Evolutionary conservation across 495 filamentous ascomycete species (phyloP).

Genomic region (Thozetella sp.): DNA sequence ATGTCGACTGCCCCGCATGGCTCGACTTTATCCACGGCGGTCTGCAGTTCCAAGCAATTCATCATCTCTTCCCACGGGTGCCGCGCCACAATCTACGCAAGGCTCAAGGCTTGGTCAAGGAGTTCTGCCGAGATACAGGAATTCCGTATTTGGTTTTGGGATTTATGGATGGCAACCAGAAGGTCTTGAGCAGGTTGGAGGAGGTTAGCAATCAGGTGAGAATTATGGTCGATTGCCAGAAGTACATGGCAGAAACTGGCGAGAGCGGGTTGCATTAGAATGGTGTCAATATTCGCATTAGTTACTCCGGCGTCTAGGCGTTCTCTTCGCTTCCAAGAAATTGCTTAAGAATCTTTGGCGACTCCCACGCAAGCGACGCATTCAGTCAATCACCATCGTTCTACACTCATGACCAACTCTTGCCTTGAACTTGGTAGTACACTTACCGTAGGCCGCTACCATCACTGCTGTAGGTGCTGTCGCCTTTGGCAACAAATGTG

Average conservation of each 20-base stretch:
- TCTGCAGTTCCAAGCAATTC: slow-evolving; percentile 50
- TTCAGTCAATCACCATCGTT: no score
- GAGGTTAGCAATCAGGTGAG: slow-evolving; percentile 43
- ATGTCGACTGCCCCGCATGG: slow-evolving; percentile 50
- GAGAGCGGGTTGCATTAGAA: slow-evolving; percentile 33
- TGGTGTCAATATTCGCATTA: no score
- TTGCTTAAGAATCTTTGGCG: no score
- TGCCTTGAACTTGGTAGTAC: no score
- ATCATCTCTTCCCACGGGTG: slow-evolving; percentile 48
- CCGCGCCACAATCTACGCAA: slow-evolving; percentile 46
- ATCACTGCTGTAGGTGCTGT: no score
- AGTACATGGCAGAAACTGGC: slow-evolving; percentile 43
- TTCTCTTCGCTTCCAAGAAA: no score
- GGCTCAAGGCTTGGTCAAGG: slow-evolving; percentile 38
- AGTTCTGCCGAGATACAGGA: slow-evolving; percentile 43
- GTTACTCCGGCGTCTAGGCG: no score
- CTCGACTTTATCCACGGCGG: slow-evolving; percentile 50
- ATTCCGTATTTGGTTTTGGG: slow-evolving; percentile 42
- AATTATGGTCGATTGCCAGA: slow-evolving; percentile 40
- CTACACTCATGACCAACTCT: no score
- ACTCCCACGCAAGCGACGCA: no score
- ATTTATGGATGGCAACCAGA: slow-evolving; percentile 42
- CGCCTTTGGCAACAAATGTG: no score
- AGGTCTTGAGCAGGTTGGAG: slow-evolving; percentile 34
- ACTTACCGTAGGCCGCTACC: no score